Conservation (phyloP, 1,139 yeast species). For the Candida sanyaensis region DNA sequence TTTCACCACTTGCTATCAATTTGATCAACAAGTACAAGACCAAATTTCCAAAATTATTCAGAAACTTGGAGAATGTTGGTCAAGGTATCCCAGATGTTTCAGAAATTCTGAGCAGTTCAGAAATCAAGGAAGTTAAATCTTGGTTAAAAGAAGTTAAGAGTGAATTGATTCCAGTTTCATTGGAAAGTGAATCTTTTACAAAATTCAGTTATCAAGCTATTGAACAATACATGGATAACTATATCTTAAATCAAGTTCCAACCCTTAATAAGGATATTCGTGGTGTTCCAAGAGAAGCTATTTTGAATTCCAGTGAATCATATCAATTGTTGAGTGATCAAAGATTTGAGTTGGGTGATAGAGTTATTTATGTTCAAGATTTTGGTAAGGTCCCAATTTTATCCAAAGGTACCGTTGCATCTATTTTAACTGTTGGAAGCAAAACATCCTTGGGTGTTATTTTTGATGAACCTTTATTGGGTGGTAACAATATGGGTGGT, state of each 20-base stretch:
- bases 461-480: constrained; percentile 80
- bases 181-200: constrained; percentile 81
- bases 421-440: constrained; percentile 66
- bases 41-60: constrained; percentile 64
- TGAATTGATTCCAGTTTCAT: constrained; percentile 62
- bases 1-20: constrained; percentile 70
- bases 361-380: constrained; percentile 82
- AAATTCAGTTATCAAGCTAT: constrained; percentile 64
- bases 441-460: constrained; percentile 66
- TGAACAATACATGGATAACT: constrained; percentile 62
- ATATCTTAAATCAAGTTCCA: constrained; percentile 42
- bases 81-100: constrained; percentile 30
- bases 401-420: constrained; percentile 89
- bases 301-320: constrained; percentile 75
- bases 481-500: constrained; percentile 82
- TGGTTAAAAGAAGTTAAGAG: constrained; percentile 64
- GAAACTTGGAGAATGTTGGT: constrained; percentile 28
- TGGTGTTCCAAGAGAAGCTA: constrained; percentile 85
- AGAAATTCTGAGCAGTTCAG: constrained; percentile 27
- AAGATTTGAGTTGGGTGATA: constrained; percentile 81
- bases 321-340: constrained; percentile 74
- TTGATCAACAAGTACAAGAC: constrained; percentile 62
- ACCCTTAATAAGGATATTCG: constrained; percentile 59
- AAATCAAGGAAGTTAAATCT: constrained; percentile 43
- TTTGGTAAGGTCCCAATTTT: constrained; percentile 90